phyloP scores from a whole-genome alignment of 192 early-diverging fungal species.

The Coemansia umbellata region DNA sequence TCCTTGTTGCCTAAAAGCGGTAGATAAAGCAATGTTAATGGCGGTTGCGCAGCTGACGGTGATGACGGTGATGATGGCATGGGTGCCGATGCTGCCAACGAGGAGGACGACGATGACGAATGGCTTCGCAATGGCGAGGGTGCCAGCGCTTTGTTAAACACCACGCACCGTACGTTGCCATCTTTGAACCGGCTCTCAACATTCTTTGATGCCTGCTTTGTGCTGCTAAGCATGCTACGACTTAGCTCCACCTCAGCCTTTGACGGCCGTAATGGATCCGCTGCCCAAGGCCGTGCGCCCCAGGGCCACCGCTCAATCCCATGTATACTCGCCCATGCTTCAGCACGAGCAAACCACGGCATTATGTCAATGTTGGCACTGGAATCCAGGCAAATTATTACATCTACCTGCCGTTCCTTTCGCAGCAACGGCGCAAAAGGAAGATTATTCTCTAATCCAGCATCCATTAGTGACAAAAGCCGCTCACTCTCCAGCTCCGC shows the following conservation, averaged over 20 bases:
- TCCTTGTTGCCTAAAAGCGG: constrained; percentile 61
- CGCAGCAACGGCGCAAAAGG: constrained; percentile 70
- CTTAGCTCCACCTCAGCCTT: constrained; percentile 22
- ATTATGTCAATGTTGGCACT: constrained; percentile 67
- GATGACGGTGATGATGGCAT: too few species aligned
- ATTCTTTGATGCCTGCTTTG: constrained; percentile 14
- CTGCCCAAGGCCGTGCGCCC: constrained; percentile 54
- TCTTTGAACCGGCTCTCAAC: constrained; percentile 17
- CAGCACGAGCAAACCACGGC: constrained; percentile 63
- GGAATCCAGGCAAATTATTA: constrained; percentile 69
- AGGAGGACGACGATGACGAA: not conserved
- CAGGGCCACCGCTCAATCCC: constrained; percentile 63
- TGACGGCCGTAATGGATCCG: constrained; percentile 37
- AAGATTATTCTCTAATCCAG: constrained; percentile 77
- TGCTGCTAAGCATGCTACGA: constrained; percentile 17
- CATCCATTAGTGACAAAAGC: constrained; percentile 66
- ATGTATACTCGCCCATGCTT: constrained; percentile 58
- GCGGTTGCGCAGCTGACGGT: too few species aligned
- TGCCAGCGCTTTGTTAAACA: constrained; percentile 45
- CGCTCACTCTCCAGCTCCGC: constrained; percentile 27
- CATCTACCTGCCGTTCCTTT: constrained; percentile 63
- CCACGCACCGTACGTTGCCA: constrained; percentile 46
- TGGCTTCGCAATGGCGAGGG: constrained; percentile 17
- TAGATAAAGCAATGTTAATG: constrained; percentile 57
- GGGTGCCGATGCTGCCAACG: not conserved